Base-by-base conservation (phyloP, 2,329 filamentous ascomycete species). In the Aureobasidium lini region DNA sequence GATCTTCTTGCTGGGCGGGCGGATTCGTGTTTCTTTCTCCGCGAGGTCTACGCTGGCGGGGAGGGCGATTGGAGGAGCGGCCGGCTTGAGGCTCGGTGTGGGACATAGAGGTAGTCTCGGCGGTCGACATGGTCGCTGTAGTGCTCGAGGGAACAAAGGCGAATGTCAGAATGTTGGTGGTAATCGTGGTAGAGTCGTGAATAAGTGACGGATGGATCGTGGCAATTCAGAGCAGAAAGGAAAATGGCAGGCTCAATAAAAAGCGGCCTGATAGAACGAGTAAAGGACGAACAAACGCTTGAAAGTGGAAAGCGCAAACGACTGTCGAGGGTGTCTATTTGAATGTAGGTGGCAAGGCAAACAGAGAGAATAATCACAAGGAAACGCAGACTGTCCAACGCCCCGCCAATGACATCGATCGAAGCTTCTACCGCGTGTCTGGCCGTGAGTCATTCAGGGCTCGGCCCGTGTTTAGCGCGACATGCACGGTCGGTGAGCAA, bases 181-280 rank as follows among this genome's bases (percentile, higher is more conserved):
- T 52, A 31, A 10, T 11, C 3, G 52, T 37, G 54, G 23, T 39
- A 23, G 32, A 11, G 13, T 1, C 3, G 15, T 8, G n/a, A 18
- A 18, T 28, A 9, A 7, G 40, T 18, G 28, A 46, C n/a, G 23
- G 7, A 40, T 34, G 23, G 37, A 23, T 15, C 9, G 39, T 52
- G 29, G n/a, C 46, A 29, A 49, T 23, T 37, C 32, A 34, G 34
- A 28, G 48, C 31, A 49, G 46, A 15, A 42, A 50, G 42, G 40
- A 42, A 46, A 60, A 60, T 28, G n/a, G 49, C 57, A 60, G 57
- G 48, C 49, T 60, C 49, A 53, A 60, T 52, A 60, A 53, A 53
- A 34, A 47, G 32, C 40, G 57, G 49, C 57, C 57, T 60, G 57
- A 44, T 54, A 40, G 57, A 60, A 60, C 47, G 31, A 40, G 39